Base-by-base conservation (phyloP, 2,329 filamentous ascomycete species). In the Ophioceras dolichostomum region DNA sequence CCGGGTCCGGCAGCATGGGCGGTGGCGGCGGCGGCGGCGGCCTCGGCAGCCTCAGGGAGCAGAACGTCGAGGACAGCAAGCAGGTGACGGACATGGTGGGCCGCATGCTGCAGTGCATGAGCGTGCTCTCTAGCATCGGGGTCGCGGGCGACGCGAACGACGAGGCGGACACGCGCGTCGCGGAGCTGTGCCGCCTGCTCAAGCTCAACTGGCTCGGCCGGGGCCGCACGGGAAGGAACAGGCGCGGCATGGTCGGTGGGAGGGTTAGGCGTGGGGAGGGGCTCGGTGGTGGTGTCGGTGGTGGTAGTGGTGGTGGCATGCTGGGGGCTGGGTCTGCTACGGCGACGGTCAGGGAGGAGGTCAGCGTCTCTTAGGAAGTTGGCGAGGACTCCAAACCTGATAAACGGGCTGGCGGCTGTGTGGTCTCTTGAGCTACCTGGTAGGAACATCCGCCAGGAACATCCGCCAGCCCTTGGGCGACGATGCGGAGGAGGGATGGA, bases 191-290 rank as follows among this genome's bases (percentile, higher is more conserved):
- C 40, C 81, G 85, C 52, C 78, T 91, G 48, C 65, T 98, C 43
- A 98, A 96, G 61, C 76, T 95, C 50, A 98, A 98, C 57, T 98
- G 91, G 91, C 70, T 98, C 2, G 89, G 89, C 0, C 69, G 91
- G 33, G 89, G 89, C 0, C 65, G 91, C 26, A 96, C 87, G 4
- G 91, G 91, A 0, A 69, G 91, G 44, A 93, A 96, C 57, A 66
- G 91, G 37, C 75, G 86, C 45, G 91, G 91, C 0, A 89, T 95
- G 53, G 88, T 96, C 1, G 88, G 87, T 2, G 72, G 70, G 0
- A 57, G 72, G 37, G 69, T 74, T 9, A 62, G 62, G 45, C 57
- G 70, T 36, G 65, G 47, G 0, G 53, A 36, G 17, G 43, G 37
- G 27, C 32, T 27, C 27, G 40, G 30, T 32, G 18, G 57, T 57